Conservation (phyloP, 495 filamentous ascomycete species). For the Tuber borchii region DNA sequence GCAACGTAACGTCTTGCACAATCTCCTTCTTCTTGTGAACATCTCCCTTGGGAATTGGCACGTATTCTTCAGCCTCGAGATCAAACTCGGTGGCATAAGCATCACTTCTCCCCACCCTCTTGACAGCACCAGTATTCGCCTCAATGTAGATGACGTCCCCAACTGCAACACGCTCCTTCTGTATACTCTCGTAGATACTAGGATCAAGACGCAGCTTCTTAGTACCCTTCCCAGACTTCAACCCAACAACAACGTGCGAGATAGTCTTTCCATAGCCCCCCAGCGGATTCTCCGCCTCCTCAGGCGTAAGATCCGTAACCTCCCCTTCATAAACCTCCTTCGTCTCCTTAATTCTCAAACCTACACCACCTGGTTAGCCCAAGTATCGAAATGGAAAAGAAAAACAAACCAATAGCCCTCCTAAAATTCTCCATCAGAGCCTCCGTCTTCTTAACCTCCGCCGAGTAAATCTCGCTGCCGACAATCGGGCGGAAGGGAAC, state of each 20-base stretch:
- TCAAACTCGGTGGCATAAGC: conserved; percentile 98
- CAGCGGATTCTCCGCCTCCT: conserved; percentile 94
- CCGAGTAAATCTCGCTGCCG: conserved; percentile 91
- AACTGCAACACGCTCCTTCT: conserved; percentile 91
- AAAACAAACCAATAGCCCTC: conserved; percentile 69
- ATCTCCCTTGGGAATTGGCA: conserved; percentile 95
- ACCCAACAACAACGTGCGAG: conserved; percentile 97
- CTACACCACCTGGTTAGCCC: conserved; percentile 41
- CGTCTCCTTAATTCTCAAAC: conserved; percentile 86
- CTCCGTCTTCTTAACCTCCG: conserved; percentile 98
- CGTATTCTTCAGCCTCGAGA: conserved; percentile 96
- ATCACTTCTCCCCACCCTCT: conserved; percentile 88
- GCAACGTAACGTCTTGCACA: conserved; percentile 95
- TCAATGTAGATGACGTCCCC: conserved; percentile 99
- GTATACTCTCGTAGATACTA: conserved; percentile 96
- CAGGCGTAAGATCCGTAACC: conserved; percentile 94
- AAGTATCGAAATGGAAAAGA: not conserved
- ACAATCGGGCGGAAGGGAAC: conserved; percentile 97
- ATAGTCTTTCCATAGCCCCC: conserved; percentile 76
- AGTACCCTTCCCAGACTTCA: conserved; percentile 89
- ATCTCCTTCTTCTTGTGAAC: conserved; percentile 99
- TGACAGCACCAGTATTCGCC: conserved; percentile 94
- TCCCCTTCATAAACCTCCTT: conserved; percentile 99
- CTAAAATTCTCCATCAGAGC: conserved; percentile 98
- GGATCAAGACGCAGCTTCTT: conserved; percentile 96